A percentile compares a stretch with the other conserved stretches of the same genome.
Conservation (phyloP, 345 rosid genomes). For the Erysimum cheiranthoides region DNA sequence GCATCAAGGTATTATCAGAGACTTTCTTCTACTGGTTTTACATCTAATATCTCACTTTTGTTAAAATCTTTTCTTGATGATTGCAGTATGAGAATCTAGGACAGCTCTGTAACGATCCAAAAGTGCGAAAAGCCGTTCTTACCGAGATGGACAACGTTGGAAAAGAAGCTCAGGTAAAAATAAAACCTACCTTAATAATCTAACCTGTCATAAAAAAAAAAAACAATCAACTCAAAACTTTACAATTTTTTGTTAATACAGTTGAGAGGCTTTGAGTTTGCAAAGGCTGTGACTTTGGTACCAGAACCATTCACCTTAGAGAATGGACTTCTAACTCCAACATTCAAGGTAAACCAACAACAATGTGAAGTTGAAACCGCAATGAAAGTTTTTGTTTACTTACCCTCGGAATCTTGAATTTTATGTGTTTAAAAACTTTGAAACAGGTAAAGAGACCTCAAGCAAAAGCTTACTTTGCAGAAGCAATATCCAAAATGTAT, state of each 20-base stretch:
- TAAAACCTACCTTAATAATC: background rate
- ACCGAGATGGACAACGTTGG: conserved; percentile 74
- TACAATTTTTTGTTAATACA: conserved; percentile 34
- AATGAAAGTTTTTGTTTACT: conserved; percentile 15
- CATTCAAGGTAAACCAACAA: conserved; percentile 66
- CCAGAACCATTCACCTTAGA: conserved; percentile 77
- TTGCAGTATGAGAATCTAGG: conserved; percentile 66
- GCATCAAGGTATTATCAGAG: conserved; percentile 60
- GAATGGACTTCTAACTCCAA: conserved; percentile 85
- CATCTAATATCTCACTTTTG: background rate
- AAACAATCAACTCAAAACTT: background rate
- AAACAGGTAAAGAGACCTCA: conserved; percentile 85
- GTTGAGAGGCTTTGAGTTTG: conserved; percentile 80
- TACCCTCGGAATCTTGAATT: conserved; percentile 18
- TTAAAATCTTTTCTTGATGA: conserved; percentile 22
- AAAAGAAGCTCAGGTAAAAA: conserved; percentile 71
- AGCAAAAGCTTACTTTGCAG: conserved; percentile 71
- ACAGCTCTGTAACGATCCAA: conserved; percentile 69
- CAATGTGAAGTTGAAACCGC: background rate
- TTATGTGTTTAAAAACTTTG: background rate
- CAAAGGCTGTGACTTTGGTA: conserved; percentile 83
- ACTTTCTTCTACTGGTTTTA: background rate
- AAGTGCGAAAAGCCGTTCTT: conserved; percentile 68
- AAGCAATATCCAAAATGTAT: conserved; percentile 75
- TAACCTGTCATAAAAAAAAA: background rate